Conservation (phyloP, 352 stramenopile genomes). For the Pythium utonaiense region DNA sequence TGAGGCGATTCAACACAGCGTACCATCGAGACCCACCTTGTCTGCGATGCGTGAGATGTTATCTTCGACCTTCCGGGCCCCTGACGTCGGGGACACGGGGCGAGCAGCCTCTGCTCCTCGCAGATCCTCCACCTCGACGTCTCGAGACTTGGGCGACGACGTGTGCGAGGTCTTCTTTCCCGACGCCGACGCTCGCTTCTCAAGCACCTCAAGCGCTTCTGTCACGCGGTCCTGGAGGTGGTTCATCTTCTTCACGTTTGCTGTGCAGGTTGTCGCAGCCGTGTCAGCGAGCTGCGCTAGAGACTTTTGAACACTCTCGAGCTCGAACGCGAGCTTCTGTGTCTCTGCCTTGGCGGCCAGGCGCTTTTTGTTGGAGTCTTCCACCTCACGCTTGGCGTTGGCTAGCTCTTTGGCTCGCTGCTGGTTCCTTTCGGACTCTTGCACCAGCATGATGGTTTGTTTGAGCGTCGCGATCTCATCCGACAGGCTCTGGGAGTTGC, state of each 20-base stretch:
- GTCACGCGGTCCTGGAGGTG: conserved; percentile 60
- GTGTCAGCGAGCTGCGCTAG: conserved; percentile 51
- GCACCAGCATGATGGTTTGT: conserved; percentile 48
- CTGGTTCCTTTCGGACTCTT: conserved; percentile 70
- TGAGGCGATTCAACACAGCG: neutral
- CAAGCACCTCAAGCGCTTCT: conserved; percentile 63
- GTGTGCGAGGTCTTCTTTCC: conserved; percentile 19
- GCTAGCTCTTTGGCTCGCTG: conserved; percentile 66
- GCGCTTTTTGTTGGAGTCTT: conserved; percentile 80
- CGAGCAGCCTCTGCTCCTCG: conserved; percentile 44
- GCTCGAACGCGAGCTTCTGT: conserved; percentile 70
- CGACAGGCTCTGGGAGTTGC: conserved; percentile 44
- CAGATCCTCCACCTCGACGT: conserved; percentile 44
- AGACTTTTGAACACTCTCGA: conserved; percentile 68
- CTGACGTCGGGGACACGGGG: conserved; percentile 34
- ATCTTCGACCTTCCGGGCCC: conserved; percentile 60
- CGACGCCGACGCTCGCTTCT: conserved; percentile 44
- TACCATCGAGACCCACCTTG: conserved; percentile 35
- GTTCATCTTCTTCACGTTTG: conserved; percentile 56
- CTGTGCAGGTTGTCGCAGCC: conserved; percentile 47
- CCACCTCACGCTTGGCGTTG: conserved; percentile 63
- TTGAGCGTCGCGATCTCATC: conserved; percentile 64
- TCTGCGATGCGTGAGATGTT: conserved; percentile 62
- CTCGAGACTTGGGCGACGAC: conserved; percentile 22
- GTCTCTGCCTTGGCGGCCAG: conserved; percentile 78